Evolutionary conservation across 139 green algal genomes (phyloP).

Genomic region (Chlamydomonas sp.): DNA sequence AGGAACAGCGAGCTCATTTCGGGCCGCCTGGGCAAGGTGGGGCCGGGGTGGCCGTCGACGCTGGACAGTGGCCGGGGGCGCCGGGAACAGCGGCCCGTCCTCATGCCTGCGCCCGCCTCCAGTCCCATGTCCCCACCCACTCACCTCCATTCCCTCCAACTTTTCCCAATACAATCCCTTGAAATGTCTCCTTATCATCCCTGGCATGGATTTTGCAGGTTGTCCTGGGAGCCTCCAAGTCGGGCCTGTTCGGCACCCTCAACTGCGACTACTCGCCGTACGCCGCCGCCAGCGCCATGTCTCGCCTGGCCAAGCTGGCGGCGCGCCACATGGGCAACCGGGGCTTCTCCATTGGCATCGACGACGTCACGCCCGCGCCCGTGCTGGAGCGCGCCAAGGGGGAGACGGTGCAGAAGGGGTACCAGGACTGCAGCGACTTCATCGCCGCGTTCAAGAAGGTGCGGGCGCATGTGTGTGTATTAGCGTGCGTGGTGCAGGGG

Average conservation of each 20-base stretch:
- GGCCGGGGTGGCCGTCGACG: background rate
- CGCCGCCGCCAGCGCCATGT: too few relatives aligned
- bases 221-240: too few relatives aligned
- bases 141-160: background rate
- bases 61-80: background rate
- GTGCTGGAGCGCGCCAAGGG: conserved; percentile 72
- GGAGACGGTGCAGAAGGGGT: conserved; percentile 70
- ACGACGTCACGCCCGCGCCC: conserved; percentile 90
- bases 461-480: background rate
- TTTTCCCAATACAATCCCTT: background rate
- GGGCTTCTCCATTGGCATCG: conserved; percentile 96
- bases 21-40: conserved; percentile 93
- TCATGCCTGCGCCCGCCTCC: too few relatives aligned
- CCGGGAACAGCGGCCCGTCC: too few relatives aligned
- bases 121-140: background rate
- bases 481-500: background rate
- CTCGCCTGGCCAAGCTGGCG: too few relatives aligned
- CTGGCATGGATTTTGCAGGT: conserved; percentile 12
- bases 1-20: conserved; percentile 91
- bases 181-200: too few relatives aligned
- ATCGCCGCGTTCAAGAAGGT: conserved; percentile 75
- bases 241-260: too few relatives aligned
- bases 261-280: too few relatives aligned
- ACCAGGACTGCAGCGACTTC: conserved; percentile 73
- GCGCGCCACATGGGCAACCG: conserved; percentile 91